Base-by-base conservation (phyloP, 1,139 yeast genomes). In the Debaryomycetaceae sp. region DNA sequence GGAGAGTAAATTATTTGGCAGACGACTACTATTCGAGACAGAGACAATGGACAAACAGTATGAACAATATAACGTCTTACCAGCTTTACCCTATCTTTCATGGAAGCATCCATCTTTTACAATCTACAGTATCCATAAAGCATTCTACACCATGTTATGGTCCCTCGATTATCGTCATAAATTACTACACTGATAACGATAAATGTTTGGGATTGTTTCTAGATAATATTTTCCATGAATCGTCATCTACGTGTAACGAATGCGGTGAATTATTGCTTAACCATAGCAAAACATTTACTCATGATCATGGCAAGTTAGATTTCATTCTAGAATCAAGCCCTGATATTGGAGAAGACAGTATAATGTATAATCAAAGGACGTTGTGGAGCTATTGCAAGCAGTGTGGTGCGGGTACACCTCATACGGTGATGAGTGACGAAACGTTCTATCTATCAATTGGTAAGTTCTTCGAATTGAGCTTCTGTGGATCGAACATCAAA, bases 371-470 rank as follows among this genome's bases (percentile, higher is more conserved):
- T 44, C 72, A 69, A 48, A 81, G 95, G 41, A 70, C 90, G 41
- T 85, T 91, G 75, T 95, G 99, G 99, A 87, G 96, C 60, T 83
- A 80, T 52, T 95, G 99, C 64, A 87, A 85, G 47, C 75, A 73
- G 42, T 95, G 99, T 61, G 78, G 82, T 17, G 78, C 75, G 39
- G 75, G 86, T 0, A 84, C 96, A 4, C 95, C 97, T 0, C 83
- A 87, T 11, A 69, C 83, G 23, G 87, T 89, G n/a, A 81, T 95
- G 86, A 86, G 88, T 54, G 93, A 89, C 44, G 85, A 84, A 27
- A 84, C 97, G 0, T 91, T 95, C 84, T 89, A 85, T 57, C 83
- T 84, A 51, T 91, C 98, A 0, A 83, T 95, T 61, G 99, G 99
- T 0, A 95, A 93, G 59, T 95, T 87, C 58, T 71, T 95, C 39